These are phyloP conservation scores for Abrus pulchellus DNA, from an alignment of 306 rosid species.

Conservation along the genomic window DNA sequence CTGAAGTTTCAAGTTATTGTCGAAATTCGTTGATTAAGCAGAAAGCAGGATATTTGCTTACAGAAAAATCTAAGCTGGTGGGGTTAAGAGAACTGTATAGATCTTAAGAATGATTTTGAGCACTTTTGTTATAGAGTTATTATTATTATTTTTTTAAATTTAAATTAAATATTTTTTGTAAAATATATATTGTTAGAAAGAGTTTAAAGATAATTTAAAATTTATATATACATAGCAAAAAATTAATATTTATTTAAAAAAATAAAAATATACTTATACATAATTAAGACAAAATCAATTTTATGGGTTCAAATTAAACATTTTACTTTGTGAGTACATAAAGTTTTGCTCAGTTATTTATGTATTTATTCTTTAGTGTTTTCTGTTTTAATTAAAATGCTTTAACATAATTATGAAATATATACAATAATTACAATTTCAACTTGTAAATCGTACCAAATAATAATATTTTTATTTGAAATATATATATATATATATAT, in stretches of 20 bases:
- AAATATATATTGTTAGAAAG: too few relatives aligned
- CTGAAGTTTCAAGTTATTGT: constrained; percentile 14
- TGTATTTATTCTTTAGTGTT: not conserved
- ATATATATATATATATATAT: too few relatives aligned
- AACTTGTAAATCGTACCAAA: not conserved
- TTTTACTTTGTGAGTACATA: not conserved
- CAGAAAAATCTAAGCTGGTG: not conserved
- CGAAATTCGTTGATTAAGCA: not conserved
- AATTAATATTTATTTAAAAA: too few relatives aligned
- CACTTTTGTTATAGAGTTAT: not conserved
- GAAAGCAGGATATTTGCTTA: constrained; percentile 15
- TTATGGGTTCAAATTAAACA: not conserved
- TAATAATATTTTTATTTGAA: not conserved
- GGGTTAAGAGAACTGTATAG: not conserved
- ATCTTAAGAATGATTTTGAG: not conserved
- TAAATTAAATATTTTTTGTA: too few relatives aligned
- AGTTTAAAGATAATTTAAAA: too few relatives aligned
- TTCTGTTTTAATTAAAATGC: not conserved
- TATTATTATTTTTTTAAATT: too few relatives aligned
- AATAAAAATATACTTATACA: too few relatives aligned
- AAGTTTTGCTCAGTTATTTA: not conserved
- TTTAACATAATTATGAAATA: not conserved
- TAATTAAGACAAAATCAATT: too few relatives aligned
- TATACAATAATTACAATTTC: not conserved
- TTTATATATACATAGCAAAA: too few relatives aligned